Conservation (phyloP, 805 yeast genomes). For the Schwanniomyces yamadae region DNA sequence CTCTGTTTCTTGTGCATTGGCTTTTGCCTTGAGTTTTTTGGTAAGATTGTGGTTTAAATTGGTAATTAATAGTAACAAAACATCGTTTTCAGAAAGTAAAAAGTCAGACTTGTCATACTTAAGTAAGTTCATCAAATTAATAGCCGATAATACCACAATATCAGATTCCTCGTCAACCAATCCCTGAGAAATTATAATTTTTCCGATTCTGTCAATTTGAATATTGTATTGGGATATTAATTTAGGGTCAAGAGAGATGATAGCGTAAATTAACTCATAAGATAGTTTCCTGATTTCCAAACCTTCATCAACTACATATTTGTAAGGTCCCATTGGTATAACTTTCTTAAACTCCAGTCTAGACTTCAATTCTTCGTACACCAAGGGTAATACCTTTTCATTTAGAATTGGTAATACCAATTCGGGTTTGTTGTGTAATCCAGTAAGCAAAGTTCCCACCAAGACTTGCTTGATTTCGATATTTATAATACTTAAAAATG, state of each 20-base stretch:
- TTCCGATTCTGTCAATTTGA: slow-evolving; percentile 34
- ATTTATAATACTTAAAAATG: slow-evolving; percentile 29
- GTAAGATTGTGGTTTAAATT: slow-evolving; percentile 38
- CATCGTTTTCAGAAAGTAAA: slow-evolving; percentile 12
- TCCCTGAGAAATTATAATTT: slow-evolving; percentile 46
- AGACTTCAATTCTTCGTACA: slow-evolving; percentile 55
- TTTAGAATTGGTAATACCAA: slow-evolving; percentile 47
- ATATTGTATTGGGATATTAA: slow-evolving; percentile 19
- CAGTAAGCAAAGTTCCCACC: slow-evolving; percentile 56
- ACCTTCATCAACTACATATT: slow-evolving; percentile 78
- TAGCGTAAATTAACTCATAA: slow-evolving; percentile 65
- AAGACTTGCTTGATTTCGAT: slow-evolving; percentile 61
- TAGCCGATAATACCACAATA: slow-evolving; percentile 51
- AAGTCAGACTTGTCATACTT: slow-evolving; percentile 27
- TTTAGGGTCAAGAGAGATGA: slow-evolving; percentile 33
- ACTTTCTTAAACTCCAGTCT: slow-evolving; percentile 57
- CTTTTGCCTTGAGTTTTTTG: slow-evolving; percentile 54
- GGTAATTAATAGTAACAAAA: slow-evolving; percentile 14
- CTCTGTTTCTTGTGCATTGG: slow-evolving; percentile 68
- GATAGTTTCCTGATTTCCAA: slow-evolving; percentile 69
- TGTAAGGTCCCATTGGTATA: slow-evolving; percentile 85
- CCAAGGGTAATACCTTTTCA: slow-evolving; percentile 43
- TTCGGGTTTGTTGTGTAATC: slow-evolving; percentile 54
- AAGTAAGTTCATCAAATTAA: slow-evolving; percentile 38
- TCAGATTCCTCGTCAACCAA: slow-evolving; percentile 63